Evolutionary conservation across 1,284 basidiomycete species (phyloP), one percentile per base, ranked within the genome.

Genomic region (Sanghuangporus sanghuang): DNA sequence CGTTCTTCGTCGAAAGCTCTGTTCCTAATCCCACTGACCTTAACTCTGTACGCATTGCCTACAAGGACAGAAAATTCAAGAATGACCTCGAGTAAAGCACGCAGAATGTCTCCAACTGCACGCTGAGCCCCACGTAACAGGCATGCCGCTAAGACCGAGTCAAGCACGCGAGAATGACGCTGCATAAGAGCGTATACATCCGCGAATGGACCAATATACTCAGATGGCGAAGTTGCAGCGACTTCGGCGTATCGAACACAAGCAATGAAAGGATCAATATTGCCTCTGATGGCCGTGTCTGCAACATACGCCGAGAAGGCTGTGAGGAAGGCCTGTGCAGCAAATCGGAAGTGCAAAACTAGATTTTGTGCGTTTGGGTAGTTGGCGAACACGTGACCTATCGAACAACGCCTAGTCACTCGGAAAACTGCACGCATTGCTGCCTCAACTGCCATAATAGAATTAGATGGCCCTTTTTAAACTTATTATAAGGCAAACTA

Each of bases 121-220:
- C 85, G 81, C 71, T 95, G 92, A 2, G 83, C 81, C 0, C 89
- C 85, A 42, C 89, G 78, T 39, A 95, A 75, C n/a, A 95, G 76
- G 71, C 91, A 94, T 11, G 90, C 87, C 59, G 81, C 85, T 32
- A 94, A 79, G 36, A 95, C 86, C 66, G 88, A 82, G 71, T 95
- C 89, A 68, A 95, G 74, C 57, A 91, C 76, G 5, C 76, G 73
- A 1, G 90, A 89, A 73, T 95, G 93, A 48, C 82, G 79, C 9
- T 82, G 78, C 0, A 89, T 83, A 11, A 95, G 79, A 21, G 86
- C 81, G 71, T 93, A 93, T 5, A 93, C 85, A 65, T 93, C 91
- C n/a, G 79, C 74, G 68, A 88, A 89, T 14, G 72, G 71, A 4
- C 74, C 69, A 27, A 72, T 69, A 27, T 69, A 58, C 1, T 69